phyloP scores from a whole-genome alignment of 2,329 filamentous ascomycete genomes.

The Ophiostoma ips region DNA sequence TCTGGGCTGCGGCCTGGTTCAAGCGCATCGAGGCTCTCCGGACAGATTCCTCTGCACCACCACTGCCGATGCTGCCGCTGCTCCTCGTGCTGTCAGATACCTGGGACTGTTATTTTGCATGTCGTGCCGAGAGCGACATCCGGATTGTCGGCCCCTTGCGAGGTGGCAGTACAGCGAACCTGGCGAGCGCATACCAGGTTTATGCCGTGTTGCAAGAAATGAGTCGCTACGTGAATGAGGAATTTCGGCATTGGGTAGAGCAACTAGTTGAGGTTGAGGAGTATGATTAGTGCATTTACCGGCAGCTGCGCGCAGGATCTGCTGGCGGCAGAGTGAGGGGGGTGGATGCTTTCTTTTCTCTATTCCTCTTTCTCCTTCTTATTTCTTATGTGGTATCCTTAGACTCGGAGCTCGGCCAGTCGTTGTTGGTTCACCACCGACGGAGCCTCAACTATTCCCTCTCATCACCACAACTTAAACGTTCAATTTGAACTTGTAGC shows the following conservation, averaged over 20 bases:
- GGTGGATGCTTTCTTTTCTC: too few species aligned
- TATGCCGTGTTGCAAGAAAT: background rate
- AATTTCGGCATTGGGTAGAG: conserved; percentile 1
- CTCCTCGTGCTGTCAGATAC: conserved; percentile 1
- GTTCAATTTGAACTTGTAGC: too few species aligned
- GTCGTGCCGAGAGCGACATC: background rate
- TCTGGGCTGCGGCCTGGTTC: conserved; percentile 2
- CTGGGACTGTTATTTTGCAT: conserved; percentile 4
- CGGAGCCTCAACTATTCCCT: too few species aligned
- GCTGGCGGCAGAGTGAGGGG: too few species aligned
- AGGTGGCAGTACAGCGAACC: conserved; percentile 2
- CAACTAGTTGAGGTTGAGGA: background rate
- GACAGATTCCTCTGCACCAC: background rate
- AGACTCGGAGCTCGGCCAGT: too few species aligned
- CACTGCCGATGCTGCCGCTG: conserved; percentile 1
- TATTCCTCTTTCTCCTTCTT: too few species aligned
- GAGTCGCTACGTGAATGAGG: conserved; percentile 2
- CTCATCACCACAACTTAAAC: too few species aligned
- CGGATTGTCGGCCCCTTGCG: conserved; percentile 3
- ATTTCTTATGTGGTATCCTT: too few species aligned
- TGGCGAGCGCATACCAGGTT: background rate
- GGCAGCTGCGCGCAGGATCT: too few species aligned
- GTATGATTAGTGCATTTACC: too few species aligned
- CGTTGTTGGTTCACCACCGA: too few species aligned
- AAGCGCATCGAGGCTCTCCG: conserved; percentile 1